Evolutionary conservation across 164 flowering plant genomes (phyloP).

Genomic region (Tetracentron sinense): DNA sequence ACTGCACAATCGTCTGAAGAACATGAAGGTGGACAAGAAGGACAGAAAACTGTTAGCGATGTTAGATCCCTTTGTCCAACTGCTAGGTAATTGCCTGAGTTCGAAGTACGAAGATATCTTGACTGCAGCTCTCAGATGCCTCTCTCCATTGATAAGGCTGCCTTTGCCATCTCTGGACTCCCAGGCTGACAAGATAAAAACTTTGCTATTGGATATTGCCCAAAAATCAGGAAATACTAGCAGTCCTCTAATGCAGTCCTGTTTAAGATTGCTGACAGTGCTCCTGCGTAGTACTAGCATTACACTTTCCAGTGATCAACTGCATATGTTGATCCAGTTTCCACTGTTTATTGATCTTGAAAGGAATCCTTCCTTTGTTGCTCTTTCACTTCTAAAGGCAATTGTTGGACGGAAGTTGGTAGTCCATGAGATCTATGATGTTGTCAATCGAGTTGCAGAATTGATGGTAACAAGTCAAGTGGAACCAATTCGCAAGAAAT

Average conservation of each 20-base stretch:
- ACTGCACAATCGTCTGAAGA: slow-evolving; percentile 52
- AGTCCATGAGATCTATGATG: slow-evolving; percentile 85
- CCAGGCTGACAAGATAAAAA: slow-evolving; percentile 64
- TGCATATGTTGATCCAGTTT: slow-evolving; percentile 67
- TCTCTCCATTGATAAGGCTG: slow-evolving; percentile 53
- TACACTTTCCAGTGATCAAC: slow-evolving; percentile 66
- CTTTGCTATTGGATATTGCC: slow-evolving; percentile 60
- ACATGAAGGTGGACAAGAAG: slow-evolving; percentile 42
- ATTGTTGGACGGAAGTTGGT: slow-evolving; percentile 66
- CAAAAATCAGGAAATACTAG: slow-evolving; percentile 43
- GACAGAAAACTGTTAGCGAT: slow-evolving; percentile 45
- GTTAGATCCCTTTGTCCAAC: slow-evolving; percentile 75
- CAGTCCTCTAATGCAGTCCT: slow-evolving; percentile 62
- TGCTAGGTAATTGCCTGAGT: slow-evolving; percentile 55
- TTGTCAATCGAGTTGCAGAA: slow-evolving; percentile 54
- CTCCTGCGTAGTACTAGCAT: slow-evolving; percentile 58
- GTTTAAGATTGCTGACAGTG: slow-evolving; percentile 62
- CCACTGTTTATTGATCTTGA: slow-evolving; percentile 86
- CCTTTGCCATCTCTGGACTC: slow-evolving; percentile 73
- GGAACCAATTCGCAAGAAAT: slow-evolving; percentile 66
- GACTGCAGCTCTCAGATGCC: slow-evolving; percentile 63
- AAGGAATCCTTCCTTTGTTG: slow-evolving; percentile 61
- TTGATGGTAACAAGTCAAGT: slow-evolving; percentile 82
- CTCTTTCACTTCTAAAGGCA: slow-evolving; percentile 77
- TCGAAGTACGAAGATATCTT: slow-evolving; percentile 80